These are phyloP conservation scores for Ceraceosorus bombacis DNA, from an alignment of 1,284 basidiomycete genomes.

Conservation along the genomic window DNA sequence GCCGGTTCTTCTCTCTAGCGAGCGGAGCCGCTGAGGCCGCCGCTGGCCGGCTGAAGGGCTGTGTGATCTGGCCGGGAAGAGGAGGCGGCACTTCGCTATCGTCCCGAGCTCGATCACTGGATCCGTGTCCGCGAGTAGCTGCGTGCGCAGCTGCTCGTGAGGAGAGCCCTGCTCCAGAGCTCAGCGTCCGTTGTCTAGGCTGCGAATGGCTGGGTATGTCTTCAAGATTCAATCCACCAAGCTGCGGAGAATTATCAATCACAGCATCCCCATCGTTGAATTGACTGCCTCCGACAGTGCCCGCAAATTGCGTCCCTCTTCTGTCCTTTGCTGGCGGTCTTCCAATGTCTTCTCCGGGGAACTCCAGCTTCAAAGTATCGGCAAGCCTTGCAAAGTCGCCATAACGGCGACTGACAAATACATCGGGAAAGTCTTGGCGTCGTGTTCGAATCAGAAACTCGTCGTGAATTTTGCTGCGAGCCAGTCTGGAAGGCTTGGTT, in stretches of 20 bases:
- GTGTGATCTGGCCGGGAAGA: background rate
- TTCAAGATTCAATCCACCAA: conserved; percentile 4
- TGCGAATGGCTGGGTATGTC: background rate
- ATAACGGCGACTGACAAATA: conserved; percentile 84
- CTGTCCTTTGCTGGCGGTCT: conserved; percentile 37
- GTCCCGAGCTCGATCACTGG: background rate
- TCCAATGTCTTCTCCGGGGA: conserved; percentile 30
- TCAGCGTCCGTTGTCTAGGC: background rate
- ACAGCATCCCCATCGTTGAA: background rate
- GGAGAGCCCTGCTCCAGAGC: background rate
- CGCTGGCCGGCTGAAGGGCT: background rate
- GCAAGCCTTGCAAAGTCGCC: conserved; percentile 69
- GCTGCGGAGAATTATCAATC: background rate
- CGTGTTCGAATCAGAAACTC: conserved; percentile 91
- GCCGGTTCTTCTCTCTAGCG: conserved; percentile 74
- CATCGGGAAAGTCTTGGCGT: conserved; percentile 63
- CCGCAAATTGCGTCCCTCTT: conserved; percentile 24
- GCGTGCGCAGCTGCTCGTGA: background rate
- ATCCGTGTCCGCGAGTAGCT: background rate
- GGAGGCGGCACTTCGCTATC: background rate
- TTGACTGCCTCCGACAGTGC: conserved; percentile 7
- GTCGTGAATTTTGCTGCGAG: conserved; percentile 32
- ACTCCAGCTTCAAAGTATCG: conserved; percentile 33
- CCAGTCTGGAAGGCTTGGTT: conserved; percentile 26
- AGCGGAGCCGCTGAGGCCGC: conserved; percentile 39